Evolutionary conservation across 345 rosid species (phyloP).

Genomic region (Carallia pectinifolia): DNA sequence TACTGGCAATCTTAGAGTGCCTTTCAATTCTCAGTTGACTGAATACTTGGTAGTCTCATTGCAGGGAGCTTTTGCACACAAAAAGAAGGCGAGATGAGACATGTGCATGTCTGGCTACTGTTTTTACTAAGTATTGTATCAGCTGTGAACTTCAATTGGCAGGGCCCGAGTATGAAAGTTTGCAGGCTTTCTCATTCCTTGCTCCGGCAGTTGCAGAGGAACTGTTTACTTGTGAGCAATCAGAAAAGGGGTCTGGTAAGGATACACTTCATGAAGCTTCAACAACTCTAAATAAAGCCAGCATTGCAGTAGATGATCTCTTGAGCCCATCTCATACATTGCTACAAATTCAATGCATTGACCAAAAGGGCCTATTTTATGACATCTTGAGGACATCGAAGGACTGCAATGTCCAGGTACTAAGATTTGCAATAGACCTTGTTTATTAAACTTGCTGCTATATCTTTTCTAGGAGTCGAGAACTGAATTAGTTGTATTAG

Average conservation of each 20-base stretch:
- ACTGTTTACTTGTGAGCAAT: constrained; percentile 18
- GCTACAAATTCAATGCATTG: constrained; percentile 31
- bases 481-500: not conserved
- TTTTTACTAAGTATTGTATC: constrained; percentile 23
- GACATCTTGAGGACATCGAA: constrained; percentile 34
- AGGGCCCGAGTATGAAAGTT: constrained; percentile 25
- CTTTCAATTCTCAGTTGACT: not conserved
- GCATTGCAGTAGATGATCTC: constrained; percentile 24
- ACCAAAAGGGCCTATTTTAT: constrained; percentile 32
- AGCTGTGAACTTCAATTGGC: constrained; percentile 34
- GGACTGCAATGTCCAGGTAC: constrained; percentile 30
- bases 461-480: not conserved
- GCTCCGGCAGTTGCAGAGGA: constrained; percentile 25
- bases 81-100: constrained; percentile 26
- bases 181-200: constrained; percentile 24
- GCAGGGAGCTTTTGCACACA: constrained; percentile 34
- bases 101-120: constrained; percentile 15
- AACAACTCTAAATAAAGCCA: constrained; percentile 10
- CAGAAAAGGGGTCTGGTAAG: constrained; percentile 5
- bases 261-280: not conserved
- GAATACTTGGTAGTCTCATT: not conserved
- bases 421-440: not conserved
- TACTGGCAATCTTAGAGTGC: not conserved
- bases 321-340: constrained; percentile 36
- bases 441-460: not conserved